Conservation (phyloP, 164 flowering plant genomes). For the Vitis labrusca region DNA sequence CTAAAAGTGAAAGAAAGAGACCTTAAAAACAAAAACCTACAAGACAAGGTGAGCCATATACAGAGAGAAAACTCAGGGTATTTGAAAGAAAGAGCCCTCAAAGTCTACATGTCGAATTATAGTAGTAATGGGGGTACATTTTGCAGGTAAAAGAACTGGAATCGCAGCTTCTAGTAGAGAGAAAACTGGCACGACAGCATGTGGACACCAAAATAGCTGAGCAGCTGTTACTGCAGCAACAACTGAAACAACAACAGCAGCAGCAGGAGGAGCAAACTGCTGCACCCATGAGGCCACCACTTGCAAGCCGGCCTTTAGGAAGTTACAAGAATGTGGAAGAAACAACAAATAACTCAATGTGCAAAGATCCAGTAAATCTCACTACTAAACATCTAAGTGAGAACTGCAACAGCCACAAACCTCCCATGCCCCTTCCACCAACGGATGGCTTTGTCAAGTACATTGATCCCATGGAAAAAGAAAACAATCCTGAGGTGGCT, state of each 20-base stretch:
- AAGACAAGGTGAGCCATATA: constrained; percentile 68
- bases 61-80: too few species aligned
- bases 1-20: constrained; percentile 74
- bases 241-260: constrained; percentile 35
- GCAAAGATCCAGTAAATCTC: constrained; percentile 33
- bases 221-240: constrained; percentile 45
- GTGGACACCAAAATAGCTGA: constrained; percentile 84
- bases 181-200: constrained; percentile 87
- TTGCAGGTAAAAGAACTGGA: constrained; percentile 90
- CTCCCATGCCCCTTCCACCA: constrained; percentile 24
- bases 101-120: background rate
- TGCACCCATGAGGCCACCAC: constrained; percentile 46
- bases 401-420: constrained; percentile 35
- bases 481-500: constrained; percentile 63
- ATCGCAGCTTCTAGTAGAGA: constrained; percentile 78
- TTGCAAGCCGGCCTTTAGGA: constrained; percentile 34
- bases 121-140: background rate
- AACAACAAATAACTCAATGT: constrained; percentile 8
- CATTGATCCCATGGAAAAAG: constrained; percentile 59
- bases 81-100: too few species aligned
- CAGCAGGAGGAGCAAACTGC: constrained; percentile 44
- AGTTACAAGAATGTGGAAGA: constrained; percentile 39
- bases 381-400: constrained; percentile 38
- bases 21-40: constrained; percentile 61
- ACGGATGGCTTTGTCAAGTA: constrained; percentile 28